Conservation (phyloP, 805 yeast genomes). For the Nakazawaea anatomiae region DNA sequence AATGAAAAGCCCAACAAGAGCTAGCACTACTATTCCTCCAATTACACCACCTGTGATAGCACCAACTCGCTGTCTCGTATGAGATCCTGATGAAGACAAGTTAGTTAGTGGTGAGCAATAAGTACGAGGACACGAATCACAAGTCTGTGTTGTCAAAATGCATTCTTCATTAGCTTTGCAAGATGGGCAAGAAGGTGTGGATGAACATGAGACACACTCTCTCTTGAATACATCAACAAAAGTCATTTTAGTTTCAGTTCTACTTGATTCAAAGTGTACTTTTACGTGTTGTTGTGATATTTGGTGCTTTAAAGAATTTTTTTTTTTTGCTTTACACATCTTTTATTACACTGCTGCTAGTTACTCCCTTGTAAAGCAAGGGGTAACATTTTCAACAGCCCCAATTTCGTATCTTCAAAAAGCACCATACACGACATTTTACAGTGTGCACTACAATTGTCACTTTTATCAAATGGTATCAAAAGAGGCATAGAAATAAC, state of each 20-base stretch:
- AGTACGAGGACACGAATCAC: conserved; percentile 49
- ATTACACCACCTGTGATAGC: conserved; percentile 71
- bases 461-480: too few relatives aligned
- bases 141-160: conserved; percentile 48
- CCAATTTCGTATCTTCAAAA: neutral
- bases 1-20: conserved; percentile 29
- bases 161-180: conserved; percentile 53
- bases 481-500: too few relatives aligned
- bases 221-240: neutral
- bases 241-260: neutral
- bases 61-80: conserved; percentile 27
- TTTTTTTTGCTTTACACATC: neutral
- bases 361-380: neutral
- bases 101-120: conserved; percentile 32
- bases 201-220: conserved; percentile 24
- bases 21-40: conserved; percentile 45
- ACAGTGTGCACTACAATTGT: too few relatives aligned
- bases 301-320: neutral
- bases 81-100: conserved; percentile 13
- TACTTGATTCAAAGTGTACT: too few relatives aligned
- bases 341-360: neutral
- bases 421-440: too few relatives aligned
- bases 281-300: neutral
- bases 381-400: neutral
- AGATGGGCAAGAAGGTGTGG: conserved; percentile 42